phyloP scores from a whole-genome alignment of 768 basidiomycete genomes.

The Pleurotus tuber-regium region DNA sequence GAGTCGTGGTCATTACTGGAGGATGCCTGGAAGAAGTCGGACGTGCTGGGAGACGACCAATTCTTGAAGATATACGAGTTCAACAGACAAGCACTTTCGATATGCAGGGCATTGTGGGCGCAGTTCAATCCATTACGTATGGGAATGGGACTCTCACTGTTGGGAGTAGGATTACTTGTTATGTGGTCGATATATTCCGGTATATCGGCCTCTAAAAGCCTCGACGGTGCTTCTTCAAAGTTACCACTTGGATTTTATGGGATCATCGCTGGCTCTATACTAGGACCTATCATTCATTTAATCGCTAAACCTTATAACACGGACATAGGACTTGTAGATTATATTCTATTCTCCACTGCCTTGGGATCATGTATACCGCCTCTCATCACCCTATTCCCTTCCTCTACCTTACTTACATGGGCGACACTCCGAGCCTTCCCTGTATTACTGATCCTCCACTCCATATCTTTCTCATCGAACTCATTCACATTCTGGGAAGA shows the following conservation, averaged over 20 bases:
- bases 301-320: slow-evolving; percentile 31
- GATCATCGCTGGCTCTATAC: slow-evolving; percentile 33
- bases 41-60: slow-evolving; percentile 26
- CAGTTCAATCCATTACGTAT: slow-evolving; percentile 86
- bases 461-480: slow-evolving; percentile 83
- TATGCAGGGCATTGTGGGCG: slow-evolving; percentile 90
- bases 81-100: slow-evolving; percentile 57
- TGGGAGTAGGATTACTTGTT: slow-evolving; percentile 54
- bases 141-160: slow-evolving; percentile 62
- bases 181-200: slow-evolving; percentile 54
- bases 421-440: slow-evolving; percentile 30
- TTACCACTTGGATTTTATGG: slow-evolving; percentile 31
- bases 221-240: slow-evolving; percentile 39
- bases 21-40: slow-evolving; percentile 40
- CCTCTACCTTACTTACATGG: slow-evolving; percentile 27
- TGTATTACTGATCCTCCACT: slow-evolving; percentile 62
- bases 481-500: slow-evolving; percentile 99
- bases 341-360: slow-evolving; percentile 45
- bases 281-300: slow-evolving; percentile 32
- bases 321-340: slow-evolving; percentile 51
- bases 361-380: slow-evolving; percentile 36
- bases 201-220: slow-evolving; percentile 34
- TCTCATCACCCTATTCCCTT: slow-evolving; percentile 41
- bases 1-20: slow-evolving; percentile 55
- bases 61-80: slow-evolving; percentile 46